Evolutionary conservation across 768 basidiomycete genomes (phyloP).

Genomic region (Boletus eberwhitei): DNA sequence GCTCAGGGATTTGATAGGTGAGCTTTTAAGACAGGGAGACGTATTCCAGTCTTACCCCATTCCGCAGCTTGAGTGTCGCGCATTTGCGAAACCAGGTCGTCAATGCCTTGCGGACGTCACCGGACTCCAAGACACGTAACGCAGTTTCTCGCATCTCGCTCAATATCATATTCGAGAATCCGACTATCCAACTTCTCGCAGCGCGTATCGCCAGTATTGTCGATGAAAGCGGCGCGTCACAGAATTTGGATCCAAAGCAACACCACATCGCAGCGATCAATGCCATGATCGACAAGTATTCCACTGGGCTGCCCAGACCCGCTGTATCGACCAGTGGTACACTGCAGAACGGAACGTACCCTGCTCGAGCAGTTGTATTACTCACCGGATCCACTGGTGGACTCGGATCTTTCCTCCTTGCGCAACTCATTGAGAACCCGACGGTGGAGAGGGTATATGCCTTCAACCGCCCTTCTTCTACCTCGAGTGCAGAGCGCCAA

Average conservation of each 20-base stretch:
- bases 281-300: constrained; percentile 26
- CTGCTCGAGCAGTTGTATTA: neutral
- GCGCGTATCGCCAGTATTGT: constrained; percentile 5
- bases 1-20: constrained; percentile 36
- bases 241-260: neutral
- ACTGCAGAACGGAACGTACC: neutral
- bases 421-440: constrained; percentile 22
- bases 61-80: constrained; percentile 21
- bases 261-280: constrained; percentile 22
- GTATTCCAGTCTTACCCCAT: neutral
- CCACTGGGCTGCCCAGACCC: neutral
- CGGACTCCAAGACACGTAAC: constrained; percentile 18
- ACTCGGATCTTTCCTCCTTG: constrained; percentile 38
- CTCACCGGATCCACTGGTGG: constrained; percentile 45
- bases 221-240: neutral
- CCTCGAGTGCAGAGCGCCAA: constrained; percentile 27
- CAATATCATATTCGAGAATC: constrained; percentile 35
- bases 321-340: neutral
- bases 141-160: constrained; percentile 23
- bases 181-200: constrained; percentile 29
- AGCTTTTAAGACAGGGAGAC: neutral
- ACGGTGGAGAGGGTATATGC: constrained; percentile 30
- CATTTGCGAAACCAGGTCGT: constrained; percentile 12
- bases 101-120: constrained; percentile 21
- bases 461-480: constrained; percentile 27